These are phyloP conservation scores for Dichotomopilus funicola DNA, from an alignment of 2,329 filamentous ascomycete genomes.

Conservation along the genomic window DNA sequence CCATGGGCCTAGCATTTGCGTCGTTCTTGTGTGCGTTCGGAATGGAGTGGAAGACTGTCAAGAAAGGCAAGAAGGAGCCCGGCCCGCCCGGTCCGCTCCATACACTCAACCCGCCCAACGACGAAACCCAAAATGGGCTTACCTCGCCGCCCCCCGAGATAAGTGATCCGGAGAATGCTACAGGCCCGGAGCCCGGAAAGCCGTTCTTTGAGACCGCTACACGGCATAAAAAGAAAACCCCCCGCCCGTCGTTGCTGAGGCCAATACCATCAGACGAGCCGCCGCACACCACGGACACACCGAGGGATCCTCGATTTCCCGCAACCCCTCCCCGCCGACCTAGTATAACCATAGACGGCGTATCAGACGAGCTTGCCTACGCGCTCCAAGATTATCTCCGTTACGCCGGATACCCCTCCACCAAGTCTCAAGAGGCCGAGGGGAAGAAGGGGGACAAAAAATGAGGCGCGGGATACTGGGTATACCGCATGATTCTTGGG, in stretches of 20 bases:
- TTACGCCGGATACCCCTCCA: too few species aligned
- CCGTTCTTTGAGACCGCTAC: conserved; percentile 6
- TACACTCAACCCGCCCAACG: not conserved
- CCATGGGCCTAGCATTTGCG: conserved; percentile 47
- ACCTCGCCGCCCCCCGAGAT: not conserved
- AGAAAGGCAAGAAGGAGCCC: conserved; percentile 37
- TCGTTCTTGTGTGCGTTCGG: conserved; percentile 51
- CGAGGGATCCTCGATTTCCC: not conserved
- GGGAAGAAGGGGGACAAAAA: too few species aligned
- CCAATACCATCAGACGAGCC: not conserved
- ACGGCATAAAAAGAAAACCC: not conserved
- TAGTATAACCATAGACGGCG: too few species aligned
- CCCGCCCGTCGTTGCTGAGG: not conserved
- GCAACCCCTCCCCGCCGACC: too few species aligned
- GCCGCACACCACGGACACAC: not conserved
- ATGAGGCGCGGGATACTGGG: too few species aligned
- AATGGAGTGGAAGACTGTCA: conserved; percentile 64
- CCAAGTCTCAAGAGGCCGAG: too few species aligned
- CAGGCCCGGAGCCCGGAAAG: not conserved
- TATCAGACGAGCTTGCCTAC: too few species aligned
- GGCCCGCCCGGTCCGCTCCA: not conserved
- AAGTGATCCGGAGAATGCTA: not conserved
- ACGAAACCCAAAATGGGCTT: not conserved
- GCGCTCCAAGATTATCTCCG: too few species aligned
- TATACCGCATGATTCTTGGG: too few species aligned